Conservation (phyloP, 352 stramenopile species). For the Phytophthora melonis region DNA sequence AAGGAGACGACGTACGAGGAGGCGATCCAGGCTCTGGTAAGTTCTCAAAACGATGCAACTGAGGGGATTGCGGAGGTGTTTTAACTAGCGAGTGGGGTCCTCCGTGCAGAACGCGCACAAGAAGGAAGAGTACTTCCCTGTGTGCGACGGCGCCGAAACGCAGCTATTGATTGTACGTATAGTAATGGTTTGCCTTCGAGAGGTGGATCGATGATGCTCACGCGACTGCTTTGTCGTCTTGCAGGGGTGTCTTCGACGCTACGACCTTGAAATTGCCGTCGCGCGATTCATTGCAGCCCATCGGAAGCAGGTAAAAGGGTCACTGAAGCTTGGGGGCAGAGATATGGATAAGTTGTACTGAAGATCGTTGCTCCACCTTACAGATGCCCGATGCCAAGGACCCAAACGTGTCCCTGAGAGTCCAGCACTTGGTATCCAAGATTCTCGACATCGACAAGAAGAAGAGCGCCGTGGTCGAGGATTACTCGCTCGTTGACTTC, state of each 20-base stretch:
- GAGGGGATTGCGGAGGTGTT: not conserved
- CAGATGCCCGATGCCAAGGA: constrained; percentile 70
- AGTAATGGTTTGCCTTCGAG: not conserved
- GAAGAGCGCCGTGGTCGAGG: constrained; percentile 67
- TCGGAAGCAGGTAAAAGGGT: constrained; percentile 52
- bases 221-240: not conserved
- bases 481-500: constrained; percentile 80
- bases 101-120: constrained; percentile 70
- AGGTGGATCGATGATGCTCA: not conserved
- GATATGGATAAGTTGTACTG: not conserved
- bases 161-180: constrained; percentile 58
- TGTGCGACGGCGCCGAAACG: constrained; percentile 71
- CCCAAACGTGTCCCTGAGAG: constrained; percentile 66
- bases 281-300: constrained; percentile 78
- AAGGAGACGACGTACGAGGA: constrained; percentile 82
- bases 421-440: constrained; percentile 77
- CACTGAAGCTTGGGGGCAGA: not conserved
- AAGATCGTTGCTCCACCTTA: not conserved
- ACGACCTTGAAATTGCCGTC: constrained; percentile 81
- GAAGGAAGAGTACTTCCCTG: constrained; percentile 82
- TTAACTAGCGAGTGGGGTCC: not conserved
- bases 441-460: constrained; percentile 85
- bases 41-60: not conserved
- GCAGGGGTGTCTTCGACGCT: constrained; percentile 74
- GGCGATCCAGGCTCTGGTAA: constrained; percentile 73